Evolutionary conservation across 164 flowering plant species (phyloP), one percentile per base, ranked within the genome.

Genomic region (Vitis labrusca): DNA sequence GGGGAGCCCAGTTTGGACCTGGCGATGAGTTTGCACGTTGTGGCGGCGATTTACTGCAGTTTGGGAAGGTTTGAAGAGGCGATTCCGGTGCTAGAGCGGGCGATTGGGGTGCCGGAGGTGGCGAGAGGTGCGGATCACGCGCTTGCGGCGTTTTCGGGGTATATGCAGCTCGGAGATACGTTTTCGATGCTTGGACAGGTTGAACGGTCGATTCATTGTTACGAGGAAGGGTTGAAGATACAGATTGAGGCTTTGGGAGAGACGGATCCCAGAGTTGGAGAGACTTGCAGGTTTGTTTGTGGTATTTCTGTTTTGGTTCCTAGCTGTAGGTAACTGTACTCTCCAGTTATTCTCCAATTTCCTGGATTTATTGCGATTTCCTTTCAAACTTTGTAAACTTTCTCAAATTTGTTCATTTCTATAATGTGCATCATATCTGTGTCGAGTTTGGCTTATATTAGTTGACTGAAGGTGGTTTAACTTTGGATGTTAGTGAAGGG

Each of bases 151-250:
- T 96, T 96, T 71, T 91, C 97, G 0, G 99, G 99, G 52, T 80
- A 86, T 71, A 96, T 96, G 99, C 99, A 96, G 83, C 79, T 96
- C 2, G 99, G 99, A 1, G 99, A 96, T 67, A 93, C 99, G 66
- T 86, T 80, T 69, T 91, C 97, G 53, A 93, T 93, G 99, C 85
- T 96, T 1, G 99, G 97, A 0, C 89, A 88, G 76, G 83, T 90
- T 44, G 98, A 93, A 77, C 84, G 83, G 65, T 87, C 95, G 8
- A 87, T 96, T 37, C 84, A 74, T 10, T 85, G 88, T 68, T 96
- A 96, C 59, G 87, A 84, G 66, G 85, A 84, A 15, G 98, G 97
- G 3, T 77, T 93, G 73, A 82, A 84, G 86, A 87, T 91, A 58
- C 99, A 95, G 87, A 89, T 85, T 65, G 89, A 84, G 63, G 84